Evolutionary conservation across 2,329 filamentous ascomycete genomes (phyloP), one percentile per base, ranked within the genome.

Genomic region (Bipolaris sorokiniana): DNA sequence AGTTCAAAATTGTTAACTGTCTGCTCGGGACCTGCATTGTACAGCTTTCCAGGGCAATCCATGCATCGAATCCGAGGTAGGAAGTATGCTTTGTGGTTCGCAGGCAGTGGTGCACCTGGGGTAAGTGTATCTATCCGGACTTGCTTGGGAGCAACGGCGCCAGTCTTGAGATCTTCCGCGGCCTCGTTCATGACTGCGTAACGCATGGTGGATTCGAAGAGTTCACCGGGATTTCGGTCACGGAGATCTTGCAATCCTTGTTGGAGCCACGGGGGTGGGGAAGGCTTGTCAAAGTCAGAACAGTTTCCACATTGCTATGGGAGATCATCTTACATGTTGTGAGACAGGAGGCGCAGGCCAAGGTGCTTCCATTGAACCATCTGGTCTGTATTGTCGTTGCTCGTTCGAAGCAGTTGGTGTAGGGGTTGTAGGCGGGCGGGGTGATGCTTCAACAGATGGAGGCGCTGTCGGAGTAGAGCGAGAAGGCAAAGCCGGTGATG

Each of bases 41-140:
- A 99, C 10, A 97, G 81, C 77, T 97, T 98, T 28, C 91, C 92
- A 0, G 92, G 91, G 74, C 95, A 98, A 76, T 99, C 95, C 45
- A 89, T 86, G 75, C 95, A 99, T 56, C 91, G 85, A 62, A 99
- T 97, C 48, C 95, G 85, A 7, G 95, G 95, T 48, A 97, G 82
- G 77, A 90, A 98, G 78, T 90, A 90, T 66, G 89, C 91, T 69
- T 89, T 90, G 59, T 91, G 81, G 60, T 89, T 85, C 59, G 83
- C 81, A 51, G 84, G 88, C 7, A 84, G 79, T 15, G 82, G 80
- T 42, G 84, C 80, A 36, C 81, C 82, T 1, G 74, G 70, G 13
- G 72, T 70, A 9, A 78, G 58, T 34, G 83, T 69, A 73, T 81
- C 78, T 26, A 79, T 78, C 36, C 87, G 80, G 48, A 90, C 83